Conservation (phyloP, 2,329 filamentous ascomycete species). For the Aspergillus novoparasiticus region DNA sequence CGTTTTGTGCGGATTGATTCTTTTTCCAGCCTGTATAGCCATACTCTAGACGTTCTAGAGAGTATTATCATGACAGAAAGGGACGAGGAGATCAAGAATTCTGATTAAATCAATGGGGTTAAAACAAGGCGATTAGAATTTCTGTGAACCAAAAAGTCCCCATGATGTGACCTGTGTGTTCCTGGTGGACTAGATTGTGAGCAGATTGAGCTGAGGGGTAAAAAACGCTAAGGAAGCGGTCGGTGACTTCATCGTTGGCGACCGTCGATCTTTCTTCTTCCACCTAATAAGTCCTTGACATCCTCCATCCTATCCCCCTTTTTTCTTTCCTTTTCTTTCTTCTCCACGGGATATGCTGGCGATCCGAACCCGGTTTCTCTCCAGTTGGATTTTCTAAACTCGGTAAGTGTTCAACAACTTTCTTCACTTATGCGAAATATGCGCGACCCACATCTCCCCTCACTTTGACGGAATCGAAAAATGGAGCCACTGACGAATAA, state of each 20-base stretch:
- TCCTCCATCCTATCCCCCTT: background rate
- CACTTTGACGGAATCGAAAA: slow-evolving; percentile 5
- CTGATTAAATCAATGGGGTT: background rate
- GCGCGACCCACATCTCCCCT: slow-evolving; percentile 1
- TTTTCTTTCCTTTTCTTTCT: background rate
- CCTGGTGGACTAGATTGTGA: background rate
- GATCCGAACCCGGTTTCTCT: background rate
- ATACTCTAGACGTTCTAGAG: background rate
- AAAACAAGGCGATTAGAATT: background rate
- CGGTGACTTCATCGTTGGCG: slow-evolving; percentile 12
- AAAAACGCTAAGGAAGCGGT: background rate
- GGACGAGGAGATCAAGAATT: background rate
- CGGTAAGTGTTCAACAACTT: background rate
- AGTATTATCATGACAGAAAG: background rate
- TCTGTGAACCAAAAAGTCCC: background rate
- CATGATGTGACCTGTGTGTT: background rate
- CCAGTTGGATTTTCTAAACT: background rate
- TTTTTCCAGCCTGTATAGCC: background rate
- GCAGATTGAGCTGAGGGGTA: slow-evolving; percentile 2
- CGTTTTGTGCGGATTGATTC: no score
- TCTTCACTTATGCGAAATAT: background rate
- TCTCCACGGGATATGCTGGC: background rate
- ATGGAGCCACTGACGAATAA: slow-evolving; percentile 5
- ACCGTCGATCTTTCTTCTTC: slow-evolving; percentile 4
- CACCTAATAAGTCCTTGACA: background rate